Conservation (phyloP, 1,139 yeast genomes). For the Debaryomycetaceae sp. region DNA sequence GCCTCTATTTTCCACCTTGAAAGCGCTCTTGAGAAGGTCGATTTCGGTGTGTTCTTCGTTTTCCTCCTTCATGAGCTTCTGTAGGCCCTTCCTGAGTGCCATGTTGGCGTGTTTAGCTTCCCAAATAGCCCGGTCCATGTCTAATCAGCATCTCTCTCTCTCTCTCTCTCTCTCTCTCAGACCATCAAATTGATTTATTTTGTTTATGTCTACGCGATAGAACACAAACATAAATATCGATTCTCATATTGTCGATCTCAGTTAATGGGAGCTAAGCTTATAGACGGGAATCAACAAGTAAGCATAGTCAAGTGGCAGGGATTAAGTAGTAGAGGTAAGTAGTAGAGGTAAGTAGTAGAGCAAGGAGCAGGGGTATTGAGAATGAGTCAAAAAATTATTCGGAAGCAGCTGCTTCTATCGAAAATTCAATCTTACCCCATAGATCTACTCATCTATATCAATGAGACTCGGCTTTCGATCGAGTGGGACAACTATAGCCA, state of each 20-base stretch:
- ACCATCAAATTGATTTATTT: background rate
- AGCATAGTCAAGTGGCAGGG: too few species aligned
- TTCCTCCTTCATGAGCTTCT: conserved; percentile 7
- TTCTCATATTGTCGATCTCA: background rate
- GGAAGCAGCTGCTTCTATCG: conserved; percentile 34
- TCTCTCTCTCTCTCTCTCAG: background rate
- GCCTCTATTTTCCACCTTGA: conserved; percentile 4
- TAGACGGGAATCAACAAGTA: too few species aligned
- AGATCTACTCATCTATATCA: conserved; percentile 50
- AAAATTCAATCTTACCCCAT: conserved; percentile 51
- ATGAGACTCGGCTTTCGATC: conserved; percentile 51
- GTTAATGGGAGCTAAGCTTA: too few species aligned
- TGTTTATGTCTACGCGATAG: conserved; percentile 1
- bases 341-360: too few species aligned
- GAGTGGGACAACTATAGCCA: conserved; percentile 63
- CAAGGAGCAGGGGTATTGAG: too few species aligned
- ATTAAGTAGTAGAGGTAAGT: too few species aligned
- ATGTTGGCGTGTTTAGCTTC: conserved; percentile 6
- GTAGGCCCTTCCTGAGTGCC: conserved; percentile 5
- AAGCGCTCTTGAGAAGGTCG: conserved; percentile 6
- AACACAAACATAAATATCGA: background rate
- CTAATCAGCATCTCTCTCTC: background rate
- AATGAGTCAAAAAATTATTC: conserved; percentile 14
- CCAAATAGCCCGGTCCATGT: conserved; percentile 5
- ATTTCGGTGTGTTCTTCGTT: conserved; percentile 9